A percentile compares a stretch with the other conserved stretches of the same genome.
These are phyloP conservation scores for Fusarium clavum DNA, from an alignment of 2,329 filamentous ascomycete genomes.

Conservation along the genomic window DNA sequence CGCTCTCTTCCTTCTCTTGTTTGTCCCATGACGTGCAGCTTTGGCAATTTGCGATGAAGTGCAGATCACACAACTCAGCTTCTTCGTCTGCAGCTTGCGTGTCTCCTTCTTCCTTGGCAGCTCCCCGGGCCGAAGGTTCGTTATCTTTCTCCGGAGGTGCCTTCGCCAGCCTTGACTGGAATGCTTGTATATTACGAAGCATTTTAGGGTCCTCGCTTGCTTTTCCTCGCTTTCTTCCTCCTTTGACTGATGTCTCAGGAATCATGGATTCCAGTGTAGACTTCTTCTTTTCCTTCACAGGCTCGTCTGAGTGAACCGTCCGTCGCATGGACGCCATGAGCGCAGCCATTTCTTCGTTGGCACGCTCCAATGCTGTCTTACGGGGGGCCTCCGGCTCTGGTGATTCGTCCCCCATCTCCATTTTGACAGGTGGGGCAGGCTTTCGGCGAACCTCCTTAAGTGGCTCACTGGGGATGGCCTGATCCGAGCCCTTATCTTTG, in stretches of 20 bases:
- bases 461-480: background rate
- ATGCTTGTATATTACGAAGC: conserved; percentile 79
- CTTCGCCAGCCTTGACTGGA: conserved; percentile 79
- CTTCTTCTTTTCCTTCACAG: conserved; percentile 69
- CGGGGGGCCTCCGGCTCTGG: conserved; percentile 48
- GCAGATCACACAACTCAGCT: conserved; percentile 85
- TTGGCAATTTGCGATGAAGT: conserved; percentile 96
- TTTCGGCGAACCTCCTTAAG: conserved; percentile 22
- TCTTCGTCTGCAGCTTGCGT: conserved; percentile 67
- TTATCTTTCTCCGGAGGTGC: conserved; percentile 56
- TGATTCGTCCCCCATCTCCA: conserved; percentile 31
- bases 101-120: conserved; percentile 43
- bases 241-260: conserved; percentile 75
- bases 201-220: conserved; percentile 71
- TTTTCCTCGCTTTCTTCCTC: conserved; percentile 74
- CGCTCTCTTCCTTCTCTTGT: conserved; percentile 67
- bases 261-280: conserved; percentile 80
- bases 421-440: conserved; percentile 27
- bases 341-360: conserved; percentile 83
- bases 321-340: conserved; percentile 86
- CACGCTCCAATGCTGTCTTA: conserved; percentile 71
- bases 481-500: conserved; percentile 7
- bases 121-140: conserved; percentile 17
- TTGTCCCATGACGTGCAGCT: conserved; percentile 89
- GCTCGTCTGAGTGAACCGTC: conserved; percentile 61